Percentiles rank a stretch among this genome's conserved stretches.
Evolutionary conservation across 495 filamentous ascomycete genomes (phyloP).

Genomic region (Jackrogersella multiformis): DNA sequence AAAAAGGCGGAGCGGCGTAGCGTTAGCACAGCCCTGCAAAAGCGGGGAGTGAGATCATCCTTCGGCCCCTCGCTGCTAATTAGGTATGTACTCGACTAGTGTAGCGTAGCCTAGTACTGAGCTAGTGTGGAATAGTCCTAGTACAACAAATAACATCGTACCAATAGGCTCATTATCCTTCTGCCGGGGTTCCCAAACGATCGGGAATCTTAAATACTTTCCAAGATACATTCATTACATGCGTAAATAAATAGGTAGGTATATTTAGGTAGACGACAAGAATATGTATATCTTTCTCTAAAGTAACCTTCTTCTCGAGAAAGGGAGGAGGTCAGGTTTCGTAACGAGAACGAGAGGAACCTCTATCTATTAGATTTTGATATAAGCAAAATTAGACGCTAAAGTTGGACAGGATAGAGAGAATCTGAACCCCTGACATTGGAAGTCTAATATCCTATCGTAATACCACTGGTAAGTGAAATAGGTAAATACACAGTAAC

Average conservation of each 20-base stretch:
- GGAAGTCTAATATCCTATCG: too few species aligned
- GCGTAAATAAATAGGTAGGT: too few species aligned
- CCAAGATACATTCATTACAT: not conserved
- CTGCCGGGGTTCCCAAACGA: conserved; percentile 20
- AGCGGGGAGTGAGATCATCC: conserved; percentile 31
- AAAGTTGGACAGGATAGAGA: too few species aligned
- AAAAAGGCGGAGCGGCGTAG: conserved; percentile 17
- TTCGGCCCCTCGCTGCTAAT: conserved; percentile 24
- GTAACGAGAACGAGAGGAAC: too few species aligned
- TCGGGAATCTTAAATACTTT: conserved; percentile 13
- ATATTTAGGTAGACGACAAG: too few species aligned
- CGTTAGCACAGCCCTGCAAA: conserved; percentile 34
- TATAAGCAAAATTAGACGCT: too few species aligned
- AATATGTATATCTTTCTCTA: too few species aligned
- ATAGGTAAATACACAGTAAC: too few species aligned
- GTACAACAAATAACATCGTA: conserved; percentile 5
- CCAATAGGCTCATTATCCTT: conserved; percentile 5
- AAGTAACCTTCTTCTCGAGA: not conserved
- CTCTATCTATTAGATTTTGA: too few species aligned
- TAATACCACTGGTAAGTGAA: too few species aligned
- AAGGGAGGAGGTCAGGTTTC: not conserved
- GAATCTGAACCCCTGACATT: too few species aligned
- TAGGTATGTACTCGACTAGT: conserved; percentile 4
- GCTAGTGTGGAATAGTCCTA: conserved; percentile 16
- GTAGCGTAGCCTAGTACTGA: not conserved